Evolutionary conservation across 352 stramenopile species (phyloP), one percentile per base, ranked within the genome.

Genomic region (Detonula confervacea): DNA sequence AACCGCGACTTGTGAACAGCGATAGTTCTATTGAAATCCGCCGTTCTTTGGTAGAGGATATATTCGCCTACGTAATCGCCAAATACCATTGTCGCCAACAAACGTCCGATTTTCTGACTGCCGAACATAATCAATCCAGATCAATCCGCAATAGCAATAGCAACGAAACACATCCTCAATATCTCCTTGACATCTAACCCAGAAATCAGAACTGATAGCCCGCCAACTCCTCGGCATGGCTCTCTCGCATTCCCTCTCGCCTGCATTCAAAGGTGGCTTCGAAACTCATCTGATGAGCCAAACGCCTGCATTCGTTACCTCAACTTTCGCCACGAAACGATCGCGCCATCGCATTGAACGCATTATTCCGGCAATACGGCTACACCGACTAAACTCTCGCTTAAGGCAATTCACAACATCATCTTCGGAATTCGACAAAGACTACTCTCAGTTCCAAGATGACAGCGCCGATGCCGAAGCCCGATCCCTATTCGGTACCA

Each of bases 401-500:
- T 20, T 64, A 30, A 49, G 12, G 7, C 55, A 64, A 73, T 65
- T 73, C 37, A 73, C 65, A 16, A 73, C 65, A 30, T 73, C 65
- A 27, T 56, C 52, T 22, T 75, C 57, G 24, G 63, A 75, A 72
- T 75, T 72, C 44, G 66, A 81, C 37, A 69, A 76, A 51, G 60
- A 72, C 22, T 69, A 81, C 51, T 73, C 65, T 4, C 39, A 68
- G 44, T 73, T 63, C 52, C 33, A 46, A 62, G 63, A 75, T 9
- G 39, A 80, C 51, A 69, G 82, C n/a, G 55, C 82, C 29, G 80
- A 82, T 24, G 29, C 30, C 11, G 47, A 73, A 25, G 87, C 87
- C 14, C 27, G 61, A 56, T 90, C 81, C 6, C 39, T 67, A 60
- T 92, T 92, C 71, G 85, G 85, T 3, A 91, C 87, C 9, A 86